phyloP scores from a whole-genome alignment of 129 eudicot species.

The Artemisia annua region DNA sequence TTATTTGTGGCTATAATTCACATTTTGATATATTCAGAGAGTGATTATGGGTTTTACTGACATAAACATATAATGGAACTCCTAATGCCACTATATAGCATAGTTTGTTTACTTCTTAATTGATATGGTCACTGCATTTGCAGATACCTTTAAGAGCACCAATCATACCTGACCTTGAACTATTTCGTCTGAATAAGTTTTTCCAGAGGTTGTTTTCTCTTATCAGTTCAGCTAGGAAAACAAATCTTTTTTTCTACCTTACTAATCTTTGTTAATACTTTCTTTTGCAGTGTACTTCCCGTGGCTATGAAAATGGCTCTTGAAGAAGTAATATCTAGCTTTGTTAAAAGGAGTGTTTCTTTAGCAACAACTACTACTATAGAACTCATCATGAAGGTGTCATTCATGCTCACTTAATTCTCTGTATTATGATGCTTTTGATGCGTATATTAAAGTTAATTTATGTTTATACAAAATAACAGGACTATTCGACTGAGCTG shows the following conservation, averaged over 20 bases:
- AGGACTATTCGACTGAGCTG: slow-evolving; percentile 62
- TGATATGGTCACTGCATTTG: slow-evolving; percentile 24
- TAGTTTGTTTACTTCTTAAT: background rate
- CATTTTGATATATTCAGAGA: background rate
- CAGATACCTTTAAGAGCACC: slow-evolving; percentile 57
- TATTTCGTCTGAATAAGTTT: slow-evolving; percentile 28
- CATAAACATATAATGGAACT: background rate
- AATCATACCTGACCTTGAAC: slow-evolving; percentile 33
- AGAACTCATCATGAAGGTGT: slow-evolving; percentile 65
- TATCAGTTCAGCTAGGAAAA: slow-evolving; percentile 4
- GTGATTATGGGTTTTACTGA: background rate
- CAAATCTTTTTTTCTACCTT: background rate
- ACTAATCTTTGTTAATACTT: background rate
- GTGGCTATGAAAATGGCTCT: slow-evolving; percentile 60
- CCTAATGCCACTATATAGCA: background rate
- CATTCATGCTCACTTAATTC: slow-evolving; percentile 13
- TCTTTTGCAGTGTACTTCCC: slow-evolving; percentile 49
- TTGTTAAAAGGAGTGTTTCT: slow-evolving; percentile 53
- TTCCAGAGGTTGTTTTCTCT: slow-evolving; percentile 49
- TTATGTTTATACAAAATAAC: background rate
- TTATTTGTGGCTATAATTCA: background rate
- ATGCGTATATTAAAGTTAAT: background rate
- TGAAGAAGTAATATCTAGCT: slow-evolving; percentile 44
- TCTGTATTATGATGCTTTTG: slow-evolving; percentile 2
- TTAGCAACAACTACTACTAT: slow-evolving; percentile 64